Evolutionary conservation across 75 land plant species (phyloP).

Genomic region (Pseudotsuga menziesii): DNA sequence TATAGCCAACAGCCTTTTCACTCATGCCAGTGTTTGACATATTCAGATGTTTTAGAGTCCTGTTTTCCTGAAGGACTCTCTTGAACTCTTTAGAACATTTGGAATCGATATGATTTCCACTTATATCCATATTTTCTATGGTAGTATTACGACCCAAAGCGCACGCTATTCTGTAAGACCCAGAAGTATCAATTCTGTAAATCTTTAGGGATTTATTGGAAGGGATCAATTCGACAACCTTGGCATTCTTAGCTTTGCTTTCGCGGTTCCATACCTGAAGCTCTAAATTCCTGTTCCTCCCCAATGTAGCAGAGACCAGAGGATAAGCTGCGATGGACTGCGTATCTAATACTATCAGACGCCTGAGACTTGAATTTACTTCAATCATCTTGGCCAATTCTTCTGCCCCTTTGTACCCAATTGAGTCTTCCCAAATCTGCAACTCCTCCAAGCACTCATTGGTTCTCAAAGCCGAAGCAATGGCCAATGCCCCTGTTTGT

Average conservation of each 20-base stretch:
- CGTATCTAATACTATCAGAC: conserved; percentile 39
- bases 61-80: conserved; percentile 47
- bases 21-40: conserved; percentile 45
- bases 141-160: conserved; percentile 50
- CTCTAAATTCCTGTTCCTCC: conserved; percentile 49
- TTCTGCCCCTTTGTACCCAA: conserved; percentile 58
- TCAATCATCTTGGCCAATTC: conserved; percentile 72
- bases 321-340: conserved; percentile 44
- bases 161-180: conserved; percentile 39
- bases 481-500: conserved; percentile 22
- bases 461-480: conserved; percentile 49
- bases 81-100: conserved; percentile 59
- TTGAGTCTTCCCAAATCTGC: conserved; percentile 73
- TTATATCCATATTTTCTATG: conserved; percentile 46
- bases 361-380: conserved; percentile 41
- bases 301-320: conserved; percentile 47
- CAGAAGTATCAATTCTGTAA: conserved; percentile 34
- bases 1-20: conserved; percentile 47
- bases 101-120: conserved; percentile 48
- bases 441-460: conserved; percentile 59
- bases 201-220: conserved; percentile 35
- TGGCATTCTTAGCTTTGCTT: conserved; percentile 22
- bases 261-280: conserved; percentile 53
- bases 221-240: conserved; percentile 57
- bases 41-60: conserved; percentile 35